phyloP scores from a whole-genome alignment of 305 asterid genomes.

The Fraxinus platypoda region DNA sequence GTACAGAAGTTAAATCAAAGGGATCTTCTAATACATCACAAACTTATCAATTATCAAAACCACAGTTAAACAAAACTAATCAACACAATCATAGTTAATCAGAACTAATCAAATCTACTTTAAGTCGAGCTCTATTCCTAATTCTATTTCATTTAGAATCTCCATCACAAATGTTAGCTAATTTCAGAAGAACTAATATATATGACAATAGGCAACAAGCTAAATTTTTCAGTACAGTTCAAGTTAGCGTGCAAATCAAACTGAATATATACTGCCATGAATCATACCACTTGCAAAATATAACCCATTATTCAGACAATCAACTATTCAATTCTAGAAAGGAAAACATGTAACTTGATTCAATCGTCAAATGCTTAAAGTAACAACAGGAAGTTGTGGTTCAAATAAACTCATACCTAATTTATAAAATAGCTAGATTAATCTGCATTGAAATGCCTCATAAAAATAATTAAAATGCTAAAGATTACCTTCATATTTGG shows the following conservation, averaged over 20 bases:
- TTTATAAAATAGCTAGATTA: background rate
- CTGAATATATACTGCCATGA: background rate
- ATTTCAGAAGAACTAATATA: background rate
- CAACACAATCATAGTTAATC: background rate
- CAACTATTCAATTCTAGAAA: background rate
- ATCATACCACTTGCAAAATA: background rate
- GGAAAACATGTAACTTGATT: background rate
- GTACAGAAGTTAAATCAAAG: background rate
- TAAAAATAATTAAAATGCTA: slow-evolving; percentile 8
- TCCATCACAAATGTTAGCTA: background rate
- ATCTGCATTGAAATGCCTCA: background rate
- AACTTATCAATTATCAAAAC: background rate
- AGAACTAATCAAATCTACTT: background rate
- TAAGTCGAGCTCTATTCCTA: background rate
- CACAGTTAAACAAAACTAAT: background rate
- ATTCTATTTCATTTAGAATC: background rate
- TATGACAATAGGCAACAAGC: background rate
- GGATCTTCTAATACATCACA: background rate
- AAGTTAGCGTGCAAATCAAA: background rate
- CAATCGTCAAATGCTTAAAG: background rate
- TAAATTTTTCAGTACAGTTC: background rate
- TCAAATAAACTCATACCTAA: background rate
- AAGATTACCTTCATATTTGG: slow-evolving; percentile 92
- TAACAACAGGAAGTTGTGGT: background rate
- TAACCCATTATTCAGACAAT: background rate